Base-by-base conservation (phyloP, 371 early-diverging fungal species). In the Fennellomyces sp. region DNA sequence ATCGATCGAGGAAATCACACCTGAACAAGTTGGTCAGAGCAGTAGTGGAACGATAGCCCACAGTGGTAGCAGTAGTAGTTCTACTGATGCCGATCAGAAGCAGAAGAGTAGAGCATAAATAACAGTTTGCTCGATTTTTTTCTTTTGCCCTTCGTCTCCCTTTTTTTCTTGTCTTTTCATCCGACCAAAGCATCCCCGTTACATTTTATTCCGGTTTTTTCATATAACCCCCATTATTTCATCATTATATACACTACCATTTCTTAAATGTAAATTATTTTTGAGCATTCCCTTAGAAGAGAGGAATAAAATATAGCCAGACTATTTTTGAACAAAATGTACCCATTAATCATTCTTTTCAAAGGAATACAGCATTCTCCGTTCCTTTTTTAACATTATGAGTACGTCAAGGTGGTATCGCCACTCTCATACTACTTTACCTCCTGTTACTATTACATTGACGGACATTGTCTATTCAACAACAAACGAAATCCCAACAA, bases 91-190 rank as follows among this genome's bases (percentile, higher is more conserved):
- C 31, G 42, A 52, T 29, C 28, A 23, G 13, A 59, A 59, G 42
- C 52, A 59, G 41, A 59, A 59, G 29, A 39, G 29, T 23, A 52
- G 41, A 39, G 51, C 52, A 28, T 59, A 61, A 56, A 26, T 35
- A 12, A n/a, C 29, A 36, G 21, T 11, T 26, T 47, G 23, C 38
- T 21, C 33, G 28, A 41, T 53, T 29, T 17, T 36, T 54, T 17
- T 47, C 23, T 26, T 29, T 38, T 19, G 21, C 25, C 30, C 47
- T 31, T 25, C 17, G n/a, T 38, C 35, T 42, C 21, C 26, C 11
- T 58, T 48, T 31, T 29, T 23, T 47, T 13, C 25, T 17, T 29
- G 28, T 39, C 6, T 36, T 47, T 25, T 36, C 39, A 15, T 57
- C 30, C 17, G 13, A 19, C 17, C 38, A 13, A 19, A 31, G 15